phyloP scores from a whole-genome alignment of 257 asterid species.

The Lithospermum erythrorhizon region DNA sequence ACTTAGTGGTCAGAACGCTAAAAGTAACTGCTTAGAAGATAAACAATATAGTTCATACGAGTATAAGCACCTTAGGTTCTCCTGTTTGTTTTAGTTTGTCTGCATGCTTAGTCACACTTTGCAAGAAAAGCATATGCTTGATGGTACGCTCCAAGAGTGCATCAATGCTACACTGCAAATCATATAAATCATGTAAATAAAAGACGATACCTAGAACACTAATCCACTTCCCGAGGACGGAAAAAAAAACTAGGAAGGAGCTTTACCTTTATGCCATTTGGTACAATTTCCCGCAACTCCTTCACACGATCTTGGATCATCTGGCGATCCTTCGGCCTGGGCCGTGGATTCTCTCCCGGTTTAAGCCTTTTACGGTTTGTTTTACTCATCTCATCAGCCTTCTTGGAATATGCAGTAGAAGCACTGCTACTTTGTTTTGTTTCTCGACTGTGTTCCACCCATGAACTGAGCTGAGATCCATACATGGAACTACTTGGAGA shows the following conservation, averaged over 20 bases:
- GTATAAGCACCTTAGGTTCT: slow-evolving; percentile 59
- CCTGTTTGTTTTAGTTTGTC: slow-evolving; percentile 78
- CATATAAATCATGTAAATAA: slow-evolving; percentile 10
- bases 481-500: slow-evolving; percentile 56
- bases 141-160: slow-evolving; percentile 88
- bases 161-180: slow-evolving; percentile 89
- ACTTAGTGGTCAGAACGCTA: not conserved
- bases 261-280: slow-evolving; percentile 82
- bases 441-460: slow-evolving; percentile 45
- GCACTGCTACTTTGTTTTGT: slow-evolving; percentile 42
- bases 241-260: slow-evolving; percentile 8
- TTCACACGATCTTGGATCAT: slow-evolving; percentile 96
- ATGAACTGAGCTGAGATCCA: slow-evolving; percentile 64
- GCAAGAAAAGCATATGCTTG: slow-evolving; percentile 91
- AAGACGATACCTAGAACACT: slow-evolving; percentile 6
- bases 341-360: slow-evolving; percentile 89
- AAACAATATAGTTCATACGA: not conserved
- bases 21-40: not conserved
- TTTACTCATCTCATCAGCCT: slow-evolving; percentile 46
- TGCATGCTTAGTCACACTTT: slow-evolving; percentile 82
- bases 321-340: slow-evolving; percentile 94
- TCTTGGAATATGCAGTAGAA: slow-evolving; percentile 58
- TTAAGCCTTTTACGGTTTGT: slow-evolving; percentile 72
- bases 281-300: slow-evolving; percentile 88
- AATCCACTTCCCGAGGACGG: not conserved